A percentile compares a stretch with the other conserved stretches of the same genome.
These are phyloP conservation scores for Candolleomyces eurysporus DNA, from an alignment of 768 basidiomycete species.

Conservation along the genomic window DNA sequence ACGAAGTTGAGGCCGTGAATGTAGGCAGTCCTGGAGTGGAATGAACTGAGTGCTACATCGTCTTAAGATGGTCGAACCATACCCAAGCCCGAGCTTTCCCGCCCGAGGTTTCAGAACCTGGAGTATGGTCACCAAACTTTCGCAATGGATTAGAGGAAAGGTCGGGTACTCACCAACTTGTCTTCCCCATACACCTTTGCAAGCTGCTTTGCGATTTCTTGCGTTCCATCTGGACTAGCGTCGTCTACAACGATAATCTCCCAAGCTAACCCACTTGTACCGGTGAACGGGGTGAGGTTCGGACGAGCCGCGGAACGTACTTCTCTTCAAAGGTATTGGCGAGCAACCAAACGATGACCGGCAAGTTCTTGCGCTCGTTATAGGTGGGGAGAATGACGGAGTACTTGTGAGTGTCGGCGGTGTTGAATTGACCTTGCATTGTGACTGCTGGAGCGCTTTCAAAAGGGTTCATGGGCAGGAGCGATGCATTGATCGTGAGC, in stretches of 20 bases:
- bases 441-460: conserved; percentile 51
- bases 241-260: conserved; percentile 92
- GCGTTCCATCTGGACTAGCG: conserved; percentile 90
- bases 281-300: not conserved
- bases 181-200: conserved; percentile 81
- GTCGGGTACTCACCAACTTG: conserved; percentile 53
- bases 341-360: conserved; percentile 83
- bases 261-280: conserved; percentile 68
- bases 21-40: conserved; percentile 73
- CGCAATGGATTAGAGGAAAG: not conserved
- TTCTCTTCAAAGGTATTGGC: conserved; percentile 74
- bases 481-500: conserved; percentile 1
- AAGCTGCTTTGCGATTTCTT: conserved; percentile 81
- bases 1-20: conserved; percentile 89
- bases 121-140: conserved; percentile 2
- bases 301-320: conserved; percentile 42
- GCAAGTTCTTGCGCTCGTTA: conserved; percentile 90
- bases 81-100: conserved; percentile 92
- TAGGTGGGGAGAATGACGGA: conserved; percentile 93
- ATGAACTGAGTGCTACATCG: not conserved
- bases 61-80: conserved; percentile 14
- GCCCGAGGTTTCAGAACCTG: conserved; percentile 84
- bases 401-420: conserved; percentile 70
- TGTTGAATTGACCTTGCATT: conserved; percentile 62
- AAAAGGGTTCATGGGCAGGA: conserved; percentile 59